Evolutionary conservation across 192 early-diverging fungal genomes (phyloP), one percentile per base, ranked within the genome.

Genomic region (Chytriomyces sp.): DNA sequence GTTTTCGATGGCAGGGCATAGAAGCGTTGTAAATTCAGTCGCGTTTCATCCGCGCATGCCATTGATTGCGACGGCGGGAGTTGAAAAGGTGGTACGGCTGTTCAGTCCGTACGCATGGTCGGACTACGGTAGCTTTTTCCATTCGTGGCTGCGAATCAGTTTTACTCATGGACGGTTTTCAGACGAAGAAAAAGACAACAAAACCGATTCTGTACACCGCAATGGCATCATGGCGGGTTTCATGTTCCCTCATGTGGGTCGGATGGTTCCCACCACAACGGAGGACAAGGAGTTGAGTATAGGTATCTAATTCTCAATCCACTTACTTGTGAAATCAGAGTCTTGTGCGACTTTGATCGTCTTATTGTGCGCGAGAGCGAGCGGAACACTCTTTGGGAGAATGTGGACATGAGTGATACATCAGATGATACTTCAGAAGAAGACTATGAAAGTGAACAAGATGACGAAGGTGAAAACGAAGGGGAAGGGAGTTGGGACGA

Each of bases 1-100:
- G 14, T 73, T 54, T 73, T n/a, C 44, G 0, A 3, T 73, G 6
- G 41, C 36, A 36, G 59, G 38, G 22, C 56, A 61, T 5, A 33
- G 70, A 44, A 72, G 58, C 36, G 40, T 72, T 31, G 56, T 72
- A 19, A 72, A 72, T 60, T 61, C 57, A 34, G 61, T 73, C 52
- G 26, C 37, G 17, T 73, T 73, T 31, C 39, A 64, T 52, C 60
- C 59, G 5, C 6, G 31, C 1, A 8, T 64, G 2, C 72, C 72
- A 1, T 28, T 73, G 28, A 73, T 73, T 32, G 72, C 54, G 10
- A 73, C 72, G 22, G 72, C 72, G 1, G 72, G 72, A 19, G 72
- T 73, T 10, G 72, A 73, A 34, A 73, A 73, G 28, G 36, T 73
- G 36, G 72, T 73, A 6, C 37, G 72, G 7, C 33, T 73, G 5